These are phyloP conservation scores for Trichophyton verrucosum DNA, from an alignment of 2,329 filamentous ascomycete genomes.

Conservation along the genomic window DNA sequence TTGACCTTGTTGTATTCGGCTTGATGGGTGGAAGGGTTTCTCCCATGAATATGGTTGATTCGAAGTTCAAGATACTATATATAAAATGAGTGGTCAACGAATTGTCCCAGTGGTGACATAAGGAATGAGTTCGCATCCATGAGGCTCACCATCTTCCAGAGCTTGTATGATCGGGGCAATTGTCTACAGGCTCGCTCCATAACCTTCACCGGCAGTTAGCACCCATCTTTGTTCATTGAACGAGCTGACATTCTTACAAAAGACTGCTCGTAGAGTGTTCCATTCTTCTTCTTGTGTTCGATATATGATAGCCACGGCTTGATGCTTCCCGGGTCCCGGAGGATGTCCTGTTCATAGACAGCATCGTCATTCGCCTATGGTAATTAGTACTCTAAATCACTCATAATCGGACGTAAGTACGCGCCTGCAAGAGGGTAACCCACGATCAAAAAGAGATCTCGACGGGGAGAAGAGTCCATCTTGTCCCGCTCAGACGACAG, in stretches of 20 bases:
- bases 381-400: slow-evolving; percentile 25
- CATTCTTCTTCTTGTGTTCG: slow-evolving; percentile 79
- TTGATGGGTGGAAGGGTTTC: slow-evolving; percentile 69
- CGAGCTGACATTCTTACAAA: slow-evolving; percentile 38
- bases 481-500: slow-evolving; percentile 34
- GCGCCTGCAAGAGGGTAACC: slow-evolving; percentile 15
- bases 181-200: slow-evolving; percentile 86
- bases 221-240: not conserved
- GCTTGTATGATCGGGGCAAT: slow-evolving; percentile 88
- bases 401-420: slow-evolving; percentile 5
- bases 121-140: not conserved
- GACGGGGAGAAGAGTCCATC: slow-evolving; percentile 26
- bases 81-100: slow-evolving; percentile 3
- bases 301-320: slow-evolving; percentile 95
- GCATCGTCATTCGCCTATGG: slow-evolving; percentile 71
- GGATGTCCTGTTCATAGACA: slow-evolving; percentile 90
- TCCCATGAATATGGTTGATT: slow-evolving; percentile 63
- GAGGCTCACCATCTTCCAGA: slow-evolving; percentile 75
- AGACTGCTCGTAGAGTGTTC: slow-evolving; percentile 72
- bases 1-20: slow-evolving; percentile 89
- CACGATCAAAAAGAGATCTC: slow-evolving; percentile 36
- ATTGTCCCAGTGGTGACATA: not conserved
- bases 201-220: slow-evolving; percentile 31
- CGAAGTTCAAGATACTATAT: slow-evolving; percentile 71
- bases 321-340: slow-evolving; percentile 70